Conservation (phyloP, 805 yeast species). For the Wickerhamiella spandovensis region DNA sequence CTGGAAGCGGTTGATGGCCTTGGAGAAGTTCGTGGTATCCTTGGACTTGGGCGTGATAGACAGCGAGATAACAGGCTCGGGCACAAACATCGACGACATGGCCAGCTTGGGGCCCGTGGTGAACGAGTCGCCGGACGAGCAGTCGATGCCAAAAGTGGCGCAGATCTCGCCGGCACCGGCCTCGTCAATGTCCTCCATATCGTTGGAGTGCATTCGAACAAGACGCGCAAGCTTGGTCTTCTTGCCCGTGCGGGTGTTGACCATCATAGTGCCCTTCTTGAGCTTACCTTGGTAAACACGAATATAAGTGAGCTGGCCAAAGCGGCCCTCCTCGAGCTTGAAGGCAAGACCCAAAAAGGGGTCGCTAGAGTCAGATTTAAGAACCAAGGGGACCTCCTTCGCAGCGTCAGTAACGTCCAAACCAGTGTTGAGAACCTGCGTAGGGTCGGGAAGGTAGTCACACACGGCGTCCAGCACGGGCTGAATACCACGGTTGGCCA, state of each 20-base stretch:
- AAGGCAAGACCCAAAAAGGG: constrained; percentile 97
- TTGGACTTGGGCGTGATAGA: constrained; percentile 79
- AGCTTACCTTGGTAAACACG: constrained; percentile 94
- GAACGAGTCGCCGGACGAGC: constrained; percentile 97
- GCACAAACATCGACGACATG: constrained; percentile 97
- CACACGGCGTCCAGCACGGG: constrained; percentile 92
- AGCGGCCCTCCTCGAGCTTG: constrained; percentile 95
- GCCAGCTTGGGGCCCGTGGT: constrained; percentile 76
- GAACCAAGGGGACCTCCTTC: constrained; percentile 53
- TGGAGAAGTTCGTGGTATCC: constrained; percentile 81
- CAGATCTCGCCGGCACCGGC: constrained; percentile 97
- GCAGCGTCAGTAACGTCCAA: constrained; percentile 45
- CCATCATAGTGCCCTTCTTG: constrained; percentile 79
- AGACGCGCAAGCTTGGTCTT: constrained; percentile 84
- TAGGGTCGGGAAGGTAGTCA: constrained; percentile 90
- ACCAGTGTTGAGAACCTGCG: constrained; percentile 83
- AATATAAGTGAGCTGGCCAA: constrained; percentile 93
- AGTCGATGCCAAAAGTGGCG: constrained; percentile 97
- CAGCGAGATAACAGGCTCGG: constrained; percentile 94
- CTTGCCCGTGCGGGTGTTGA: constrained; percentile 84
- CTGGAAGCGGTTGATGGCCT: constrained; percentile 94
- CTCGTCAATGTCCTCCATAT: constrained; percentile 96
- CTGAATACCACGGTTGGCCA: constrained; percentile 93
- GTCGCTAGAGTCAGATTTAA: constrained; percentile 55
- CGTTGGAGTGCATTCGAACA: constrained; percentile 97